A percentile compares a stretch with the other conserved stretches of the same genome.
Conservation (phyloP, 495 filamentous ascomycete species). For the Neurospora intermedia region DNA sequence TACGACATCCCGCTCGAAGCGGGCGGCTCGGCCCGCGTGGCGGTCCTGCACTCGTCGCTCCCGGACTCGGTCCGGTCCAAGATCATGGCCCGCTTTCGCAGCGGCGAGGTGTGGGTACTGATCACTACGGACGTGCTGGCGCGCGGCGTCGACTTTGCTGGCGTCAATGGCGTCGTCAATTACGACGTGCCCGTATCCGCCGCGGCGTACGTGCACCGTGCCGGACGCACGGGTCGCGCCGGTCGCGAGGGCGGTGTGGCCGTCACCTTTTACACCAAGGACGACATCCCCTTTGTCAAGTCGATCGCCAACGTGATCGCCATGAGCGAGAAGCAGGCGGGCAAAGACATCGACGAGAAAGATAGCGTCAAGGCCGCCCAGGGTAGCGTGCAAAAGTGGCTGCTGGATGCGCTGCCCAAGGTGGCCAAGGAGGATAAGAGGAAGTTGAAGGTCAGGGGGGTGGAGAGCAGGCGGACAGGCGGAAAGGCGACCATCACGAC, state of each 20-base stretch:
- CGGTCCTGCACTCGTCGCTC: slow-evolving; percentile 80
- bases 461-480: slow-evolving; percentile 55
- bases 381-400: slow-evolving; percentile 61
- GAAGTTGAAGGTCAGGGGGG: slow-evolving; percentile 69
- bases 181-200: slow-evolving; percentile 89
- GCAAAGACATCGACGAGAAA: slow-evolving; percentile 30
- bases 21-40: slow-evolving; percentile 75
- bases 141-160: slow-evolving; percentile 83
- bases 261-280: slow-evolving; percentile 89
- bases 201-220: slow-evolving; percentile 85
- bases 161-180: slow-evolving; percentile 90
- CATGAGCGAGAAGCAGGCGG: slow-evolving; percentile 59
- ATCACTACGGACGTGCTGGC: slow-evolving; percentile 90
- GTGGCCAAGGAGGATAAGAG: slow-evolving; percentile 73
- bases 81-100: slow-evolving; percentile 82
- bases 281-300: slow-evolving; percentile 84
- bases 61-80: slow-evolving; percentile 60
- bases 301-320: slow-evolving; percentile 87
- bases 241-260: slow-evolving; percentile 84
- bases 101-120: slow-evolving; percentile 89
- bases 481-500: slow-evolving; percentile 63
- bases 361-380: slow-evolving; percentile 2
- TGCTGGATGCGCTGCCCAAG: slow-evolving; percentile 77
- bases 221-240: slow-evolving; percentile 81
- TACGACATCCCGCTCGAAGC: slow-evolving; percentile 90